Base-by-base conservation (phyloP, 805 yeast genomes). In the Jamesozyma jinghongensis region DNA sequence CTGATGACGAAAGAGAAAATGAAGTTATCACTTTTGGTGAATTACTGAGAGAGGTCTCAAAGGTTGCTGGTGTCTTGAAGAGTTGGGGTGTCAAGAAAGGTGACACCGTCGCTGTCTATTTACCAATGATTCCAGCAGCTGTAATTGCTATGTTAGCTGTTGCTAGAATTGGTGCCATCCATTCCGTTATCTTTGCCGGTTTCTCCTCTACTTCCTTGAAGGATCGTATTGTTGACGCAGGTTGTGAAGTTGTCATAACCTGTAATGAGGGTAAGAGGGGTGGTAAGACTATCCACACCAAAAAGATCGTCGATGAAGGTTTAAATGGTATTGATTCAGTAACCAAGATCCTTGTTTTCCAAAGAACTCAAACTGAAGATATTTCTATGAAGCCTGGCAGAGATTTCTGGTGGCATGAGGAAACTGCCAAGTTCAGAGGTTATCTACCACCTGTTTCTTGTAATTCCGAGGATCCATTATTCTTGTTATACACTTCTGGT, bases 101-200 rank as follows among this genome's bases (percentile, higher is more conserved):
- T 59, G 98, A 90, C 60, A 84, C 94, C 20, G 97, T 90, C 43
- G 97, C 97, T 37, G 84, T 90, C 44, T 90, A 90, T 66, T 69
- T 90, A 61, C 98, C 98, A 58, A 90, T 92, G 98, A 88, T 88
- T 46, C 94, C 97, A 37, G 95, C 88, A 68, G 96, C 97, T 17
- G 70, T 92, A 46, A 77, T 92, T 42, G 83, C 98, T n/a, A 77
- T 90, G 75, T 71, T 90, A 57, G 98, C 98, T 36, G 80, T 87
- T 57, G 84, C 79, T 28, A 80, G 98, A 69, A 68, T 90, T 43
- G 98, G 98, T 61, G 98, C 98, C 27, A 70, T 90, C 40, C 98
- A 90, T 66, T 84, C 97, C 14, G 97, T 92, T 40, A 82, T 90
- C 40, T 90, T 90, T 68, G 98, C 97, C 30, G 98, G 98, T 18